These are phyloP conservation scores for Lachnellula hyalina DNA, from an alignment of 2,329 filamentous ascomycete species.

Conservation along the genomic window DNA sequence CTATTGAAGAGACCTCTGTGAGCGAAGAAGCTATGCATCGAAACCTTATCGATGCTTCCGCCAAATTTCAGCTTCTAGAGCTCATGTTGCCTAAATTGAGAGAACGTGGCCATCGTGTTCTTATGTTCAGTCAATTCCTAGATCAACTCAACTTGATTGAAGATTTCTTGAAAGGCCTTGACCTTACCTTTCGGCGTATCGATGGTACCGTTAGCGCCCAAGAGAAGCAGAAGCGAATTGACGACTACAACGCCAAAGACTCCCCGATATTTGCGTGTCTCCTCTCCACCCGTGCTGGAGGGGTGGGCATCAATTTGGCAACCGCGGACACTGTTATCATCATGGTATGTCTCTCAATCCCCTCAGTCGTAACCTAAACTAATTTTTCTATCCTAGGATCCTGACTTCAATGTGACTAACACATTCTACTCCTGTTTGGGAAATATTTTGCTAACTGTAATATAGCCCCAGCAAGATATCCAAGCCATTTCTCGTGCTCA, in stretches of 20 bases:
- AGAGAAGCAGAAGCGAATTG: conserved; percentile 91
- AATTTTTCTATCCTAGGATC: conserved; percentile 21
- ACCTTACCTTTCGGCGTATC: conserved; percentile 69
- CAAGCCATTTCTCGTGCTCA: conserved; percentile 93
- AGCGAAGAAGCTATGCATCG: conserved; percentile 59
- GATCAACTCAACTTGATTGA: conserved; percentile 84
- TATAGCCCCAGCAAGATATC: conserved; percentile 81
- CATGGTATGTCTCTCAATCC: conserved; percentile 76
- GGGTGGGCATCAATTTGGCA: conserved; percentile 95
- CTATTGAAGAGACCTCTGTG: conserved; percentile 77
- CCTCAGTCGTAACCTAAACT: neutral
- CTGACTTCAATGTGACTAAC: conserved; percentile 27
- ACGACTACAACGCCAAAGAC: conserved; percentile 81
- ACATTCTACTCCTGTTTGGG: neutral
- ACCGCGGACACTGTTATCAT: conserved; percentile 98
- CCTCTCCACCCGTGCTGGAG: conserved; percentile 87
- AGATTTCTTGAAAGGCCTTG: conserved; percentile 78
- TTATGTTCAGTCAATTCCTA: conserved; percentile 95
- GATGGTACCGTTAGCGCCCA: conserved; percentile 78
- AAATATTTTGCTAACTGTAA: conserved; percentile 38
- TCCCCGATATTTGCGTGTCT: conserved; percentile 86
- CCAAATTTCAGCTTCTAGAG: conserved; percentile 80
- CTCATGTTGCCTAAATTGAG: conserved; percentile 82
- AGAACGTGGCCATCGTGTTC: conserved; percentile 78
- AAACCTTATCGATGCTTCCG: conserved; percentile 85